These are phyloP conservation scores for Cajanus cajan DNA, from an alignment of 306 rosid species.

Conservation along the genomic window DNA sequence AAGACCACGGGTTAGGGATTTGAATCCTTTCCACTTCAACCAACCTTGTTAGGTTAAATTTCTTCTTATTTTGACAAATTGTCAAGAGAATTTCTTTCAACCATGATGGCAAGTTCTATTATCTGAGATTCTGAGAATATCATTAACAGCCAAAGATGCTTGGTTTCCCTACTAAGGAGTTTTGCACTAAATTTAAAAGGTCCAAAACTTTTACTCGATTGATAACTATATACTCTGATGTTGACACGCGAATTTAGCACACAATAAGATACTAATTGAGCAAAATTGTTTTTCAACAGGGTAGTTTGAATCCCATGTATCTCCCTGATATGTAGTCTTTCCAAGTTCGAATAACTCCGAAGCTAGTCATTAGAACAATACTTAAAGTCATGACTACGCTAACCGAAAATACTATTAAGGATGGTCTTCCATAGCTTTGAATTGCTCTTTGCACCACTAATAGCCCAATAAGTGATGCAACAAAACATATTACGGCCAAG, in stretches of 20 bases:
- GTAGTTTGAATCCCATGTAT: constrained; percentile 80
- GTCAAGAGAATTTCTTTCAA: background rate
- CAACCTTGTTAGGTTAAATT: background rate
- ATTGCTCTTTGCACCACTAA: constrained; percentile 70
- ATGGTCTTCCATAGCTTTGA: constrained; percentile 72
- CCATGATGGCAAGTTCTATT: background rate
- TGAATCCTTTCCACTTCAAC: background rate
- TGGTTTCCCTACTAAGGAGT: background rate
- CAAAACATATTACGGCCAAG: constrained; percentile 57
- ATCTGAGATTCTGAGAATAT: background rate
- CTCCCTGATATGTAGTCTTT: constrained; percentile 60
- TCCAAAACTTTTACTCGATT: background rate
- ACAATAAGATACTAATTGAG: background rate
- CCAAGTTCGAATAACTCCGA: constrained; percentile 66
- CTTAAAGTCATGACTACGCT: constrained; percentile 75
- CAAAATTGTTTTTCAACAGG: constrained; percentile 48
- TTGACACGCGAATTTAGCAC: background rate
- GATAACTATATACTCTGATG: background rate
- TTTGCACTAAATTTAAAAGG: background rate
- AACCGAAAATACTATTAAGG: constrained; percentile 72
- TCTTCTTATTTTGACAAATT: background rate
- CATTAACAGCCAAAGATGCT: background rate
- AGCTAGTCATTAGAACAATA: constrained; percentile 70
- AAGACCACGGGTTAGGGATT: background rate
- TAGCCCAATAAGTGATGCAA: constrained; percentile 68